A percentile compares a stretch with the other conserved stretches of the same genome.
Conservation (phyloP, 306 rosid species). For the Benincasa hispida region DNA sequence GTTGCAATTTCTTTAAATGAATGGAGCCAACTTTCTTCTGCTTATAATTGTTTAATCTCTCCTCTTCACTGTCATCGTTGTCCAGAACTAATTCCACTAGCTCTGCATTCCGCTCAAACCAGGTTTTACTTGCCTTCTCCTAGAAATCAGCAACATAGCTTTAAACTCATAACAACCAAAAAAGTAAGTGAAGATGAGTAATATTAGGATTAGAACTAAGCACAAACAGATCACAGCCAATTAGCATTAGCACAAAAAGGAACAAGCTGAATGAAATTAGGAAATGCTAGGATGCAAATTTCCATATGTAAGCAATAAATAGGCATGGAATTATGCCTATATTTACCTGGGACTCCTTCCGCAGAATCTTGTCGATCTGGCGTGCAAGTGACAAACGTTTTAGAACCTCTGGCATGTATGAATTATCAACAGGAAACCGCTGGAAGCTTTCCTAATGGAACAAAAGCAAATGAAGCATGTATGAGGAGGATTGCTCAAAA, state of each 20-base stretch:
- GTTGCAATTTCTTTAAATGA: constrained; percentile 55
- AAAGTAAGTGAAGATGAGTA: not conserved
- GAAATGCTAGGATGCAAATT: not conserved
- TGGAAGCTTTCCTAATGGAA: constrained; percentile 48
- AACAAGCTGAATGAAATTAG: not conserved
- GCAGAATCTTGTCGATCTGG: constrained; percentile 76
- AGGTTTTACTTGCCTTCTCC: constrained; percentile 67
- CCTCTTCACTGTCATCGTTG: constrained; percentile 71
- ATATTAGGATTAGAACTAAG: not conserved
- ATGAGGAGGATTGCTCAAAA: not conserved
- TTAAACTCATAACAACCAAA: not conserved
- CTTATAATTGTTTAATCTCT: constrained; percentile 48
- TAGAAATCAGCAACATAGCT: constrained; percentile 13
- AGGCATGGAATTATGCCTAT: not conserved
- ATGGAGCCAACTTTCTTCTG: constrained; percentile 49
- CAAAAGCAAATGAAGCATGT: constrained; percentile 1
- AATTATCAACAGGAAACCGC: constrained; percentile 70
- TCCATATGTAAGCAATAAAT: not conserved
- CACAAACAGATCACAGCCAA: not conserved
- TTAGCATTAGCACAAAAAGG: not conserved
- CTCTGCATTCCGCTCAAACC: constrained; percentile 81
- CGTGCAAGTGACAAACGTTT: constrained; percentile 76
- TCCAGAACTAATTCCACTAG: constrained; percentile 52
- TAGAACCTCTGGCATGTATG: constrained; percentile 82
- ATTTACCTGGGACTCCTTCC: constrained; percentile 75